Base-by-base conservation (phyloP, 345 rosid species). In the Gossypium thurberi region DNA sequence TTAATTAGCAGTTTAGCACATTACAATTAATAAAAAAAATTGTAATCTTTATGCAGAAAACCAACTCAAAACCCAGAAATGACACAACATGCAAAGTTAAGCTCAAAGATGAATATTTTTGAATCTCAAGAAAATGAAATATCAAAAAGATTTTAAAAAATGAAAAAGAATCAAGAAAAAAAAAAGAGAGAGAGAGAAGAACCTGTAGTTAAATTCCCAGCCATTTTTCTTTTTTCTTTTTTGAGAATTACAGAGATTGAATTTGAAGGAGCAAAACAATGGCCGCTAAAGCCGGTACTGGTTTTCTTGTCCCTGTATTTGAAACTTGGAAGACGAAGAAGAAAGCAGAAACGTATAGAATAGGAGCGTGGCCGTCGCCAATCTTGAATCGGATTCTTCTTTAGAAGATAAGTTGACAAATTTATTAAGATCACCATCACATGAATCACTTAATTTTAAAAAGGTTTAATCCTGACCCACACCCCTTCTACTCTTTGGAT, bases 181-280 rank as follows among this genome's bases (percentile, higher is more conserved):
- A 28, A 1, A 1, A 2, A 23, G 25, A 23, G 40, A 33, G 40
- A 5, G 40, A 33, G 65, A 40, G 51, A 74, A 66, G 60, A 25
- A 82, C 95, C 85, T 77, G 85, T 81, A 74, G 65, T 65, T 72
- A 76, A 76, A 77, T 79, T 70, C 50, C 66, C 67, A 62, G 87
- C 83, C 95, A 88, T 90, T 74, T 59, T 46, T 10, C n/a, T 10
- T 9, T 56, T 18, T 3, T 3, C 17, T 18, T 9, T 55, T 18
- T 3, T 3, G 72, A 75, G 65, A 76, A 64, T 65, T 21, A 14
- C 6, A 10, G 75, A 43, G 69, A 57, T 59, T 75, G 74, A 71
- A 61, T 61, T 17, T 28, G 46, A 51, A 68, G 37, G 18, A 40
- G 55, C 53, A 75, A 64, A 70, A 76, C 75, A 62, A 70, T 71